A percentile compares a stretch with the other conserved stretches of the same genome.
Conservation (phyloP, 2,329 filamentous ascomycete species). For the Alternaria rosae region DNA sequence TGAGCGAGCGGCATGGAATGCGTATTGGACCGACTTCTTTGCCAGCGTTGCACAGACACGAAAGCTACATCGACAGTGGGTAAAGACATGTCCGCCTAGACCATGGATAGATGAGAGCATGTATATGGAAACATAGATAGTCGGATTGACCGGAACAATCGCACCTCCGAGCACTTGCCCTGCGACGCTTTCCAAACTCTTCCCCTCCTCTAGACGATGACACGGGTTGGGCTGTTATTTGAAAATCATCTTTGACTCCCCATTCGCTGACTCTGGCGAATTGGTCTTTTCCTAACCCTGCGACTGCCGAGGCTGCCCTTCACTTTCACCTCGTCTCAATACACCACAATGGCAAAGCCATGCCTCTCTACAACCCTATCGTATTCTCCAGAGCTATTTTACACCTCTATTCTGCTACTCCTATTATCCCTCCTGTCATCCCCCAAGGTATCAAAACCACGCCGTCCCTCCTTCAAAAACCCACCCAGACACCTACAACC, state of each 20-base stretch:
- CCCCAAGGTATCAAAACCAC: not conserved
- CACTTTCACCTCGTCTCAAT: not conserved
- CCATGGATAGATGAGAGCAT: constrained; percentile 2
- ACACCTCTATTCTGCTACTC: not conserved
- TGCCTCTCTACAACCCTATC: not conserved
- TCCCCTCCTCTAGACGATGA: constrained; percentile 43
- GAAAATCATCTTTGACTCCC: constrained; percentile 34
- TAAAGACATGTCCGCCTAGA: not conserved
- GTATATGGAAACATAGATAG: not conserved
- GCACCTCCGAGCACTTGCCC: constrained; percentile 34
- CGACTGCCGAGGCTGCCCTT: constrained; percentile 39
- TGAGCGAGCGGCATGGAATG: too few relatives aligned
- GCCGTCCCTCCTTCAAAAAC: not conserved
- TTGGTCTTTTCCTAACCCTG: constrained; percentile 38
- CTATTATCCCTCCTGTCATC: not conserved
- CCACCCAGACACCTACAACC: not conserved
- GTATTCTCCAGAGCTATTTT: not conserved
- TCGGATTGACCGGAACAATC: not conserved
- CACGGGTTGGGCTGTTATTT: constrained; percentile 43
- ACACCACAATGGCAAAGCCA: not conserved
- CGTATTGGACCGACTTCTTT: too few relatives aligned
- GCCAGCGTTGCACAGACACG: not conserved
- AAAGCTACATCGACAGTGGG: not conserved
- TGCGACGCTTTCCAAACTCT: constrained; percentile 49
- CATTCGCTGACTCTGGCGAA: constrained; percentile 41